phyloP scores from a whole-genome alignment of 441 rosid genomes.

The Viola pubescens region DNA sequence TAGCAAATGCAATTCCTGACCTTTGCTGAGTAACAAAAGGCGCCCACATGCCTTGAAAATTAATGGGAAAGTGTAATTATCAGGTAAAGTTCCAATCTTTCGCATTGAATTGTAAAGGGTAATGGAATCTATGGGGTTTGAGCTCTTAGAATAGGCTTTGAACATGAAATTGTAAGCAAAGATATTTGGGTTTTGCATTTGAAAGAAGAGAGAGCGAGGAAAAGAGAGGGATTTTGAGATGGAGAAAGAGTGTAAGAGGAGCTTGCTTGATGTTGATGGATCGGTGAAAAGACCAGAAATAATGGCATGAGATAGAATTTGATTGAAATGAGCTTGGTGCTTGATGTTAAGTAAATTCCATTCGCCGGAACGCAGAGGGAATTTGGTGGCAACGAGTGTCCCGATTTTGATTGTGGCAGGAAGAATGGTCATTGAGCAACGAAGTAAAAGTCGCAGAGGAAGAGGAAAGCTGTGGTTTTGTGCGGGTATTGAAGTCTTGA shows the following conservation, averaged over 20 bases:
- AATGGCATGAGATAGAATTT: conserved; percentile 13
- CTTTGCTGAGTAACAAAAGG: conserved; percentile 7
- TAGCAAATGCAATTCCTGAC: conserved; percentile 16
- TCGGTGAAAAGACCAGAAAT: conserved; percentile 13
- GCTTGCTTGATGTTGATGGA: conserved; percentile 12
- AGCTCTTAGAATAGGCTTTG: conserved; percentile 14
- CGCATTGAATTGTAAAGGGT: conserved; percentile 13
- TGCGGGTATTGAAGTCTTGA: not conserved
- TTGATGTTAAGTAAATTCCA: not conserved
- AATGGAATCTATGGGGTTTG: conserved; percentile 10
- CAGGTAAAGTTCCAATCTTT: conserved; percentile 6
- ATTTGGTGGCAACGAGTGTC: not conserved
- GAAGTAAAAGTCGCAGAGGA: not conserved
- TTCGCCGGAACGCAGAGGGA: not conserved
- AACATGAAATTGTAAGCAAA: conserved; percentile 14
- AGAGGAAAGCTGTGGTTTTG: not conserved
- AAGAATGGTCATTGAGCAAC: not conserved
- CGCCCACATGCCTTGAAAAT: conserved; percentile 14
- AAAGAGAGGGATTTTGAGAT: conserved; percentile 8
- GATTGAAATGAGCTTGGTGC: conserved; percentile 7
- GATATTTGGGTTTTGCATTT: conserved; percentile 11
- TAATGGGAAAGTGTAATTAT: conserved; percentile 20
- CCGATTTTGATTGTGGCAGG: not conserved
- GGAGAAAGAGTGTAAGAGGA: conserved; percentile 9
- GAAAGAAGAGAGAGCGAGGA: conserved; percentile 14